Evolutionary conservation across 805 yeast genomes (phyloP).

Genomic region (Teunomyces stri): DNA sequence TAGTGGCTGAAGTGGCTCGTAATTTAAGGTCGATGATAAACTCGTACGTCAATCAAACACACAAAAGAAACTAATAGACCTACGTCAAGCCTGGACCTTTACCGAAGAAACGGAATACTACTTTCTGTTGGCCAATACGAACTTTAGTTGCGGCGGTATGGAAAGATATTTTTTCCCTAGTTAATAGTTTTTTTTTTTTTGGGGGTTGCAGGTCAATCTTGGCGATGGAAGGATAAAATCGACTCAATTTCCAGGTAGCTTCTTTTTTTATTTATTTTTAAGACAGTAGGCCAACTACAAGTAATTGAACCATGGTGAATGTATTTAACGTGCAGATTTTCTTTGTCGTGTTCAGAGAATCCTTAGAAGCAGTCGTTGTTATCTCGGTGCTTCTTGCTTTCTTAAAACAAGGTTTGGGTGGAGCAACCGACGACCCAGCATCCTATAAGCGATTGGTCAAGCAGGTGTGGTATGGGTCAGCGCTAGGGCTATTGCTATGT

Average conservation of each 20-base stretch:
- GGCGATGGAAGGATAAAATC: slow-evolving; percentile 2
- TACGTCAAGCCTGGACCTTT: neutral
- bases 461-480: slow-evolving; percentile 88
- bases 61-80: neutral
- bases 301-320: slow-evolving; percentile 35
- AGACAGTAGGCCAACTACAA: neutral
- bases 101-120: slow-evolving; percentile 3
- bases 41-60: neutral
- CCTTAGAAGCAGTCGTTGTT: slow-evolving; percentile 88
- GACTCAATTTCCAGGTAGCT: neutral
- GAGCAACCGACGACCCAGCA: slow-evolving; percentile 41
- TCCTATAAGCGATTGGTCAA: slow-evolving; percentile 60
- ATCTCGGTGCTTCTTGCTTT: slow-evolving; percentile 90
- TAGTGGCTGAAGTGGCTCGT: neutral
- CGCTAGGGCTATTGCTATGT: slow-evolving; percentile 73
- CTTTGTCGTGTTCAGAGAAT: slow-evolving; percentile 90
- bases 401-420: slow-evolving; percentile 82
- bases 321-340: slow-evolving; percentile 75
- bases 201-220: neutral
- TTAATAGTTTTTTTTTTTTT: neutral
- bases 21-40: neutral
- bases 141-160: neutral
- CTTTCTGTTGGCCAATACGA: slow-evolving; percentile 1
- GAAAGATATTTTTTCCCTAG: neutral
- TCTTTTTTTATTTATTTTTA: neutral